Percentiles rank a stretch among this genome's conserved stretches.
Conservation (phyloP, 106 monocot species). For the Iris macrosiphon region DNA sequence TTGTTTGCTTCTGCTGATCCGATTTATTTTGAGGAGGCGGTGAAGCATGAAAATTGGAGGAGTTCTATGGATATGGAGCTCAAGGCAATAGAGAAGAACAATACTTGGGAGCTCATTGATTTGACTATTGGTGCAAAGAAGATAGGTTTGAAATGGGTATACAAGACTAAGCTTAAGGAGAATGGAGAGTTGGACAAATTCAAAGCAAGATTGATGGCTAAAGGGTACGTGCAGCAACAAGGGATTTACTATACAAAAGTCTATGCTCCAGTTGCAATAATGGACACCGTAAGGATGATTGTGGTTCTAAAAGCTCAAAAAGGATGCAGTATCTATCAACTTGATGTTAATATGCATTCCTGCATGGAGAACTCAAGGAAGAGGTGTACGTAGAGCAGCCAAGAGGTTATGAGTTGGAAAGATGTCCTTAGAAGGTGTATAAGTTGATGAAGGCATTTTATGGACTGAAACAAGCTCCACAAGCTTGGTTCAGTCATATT, state of each 20-base stretch:
- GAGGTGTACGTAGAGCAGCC: slow-evolving; percentile 2
- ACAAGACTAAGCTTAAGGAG: neutral
- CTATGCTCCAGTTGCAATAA: neutral
- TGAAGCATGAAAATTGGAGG: neutral
- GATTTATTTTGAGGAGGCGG: neutral
- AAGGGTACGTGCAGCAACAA: too few relatives aligned
- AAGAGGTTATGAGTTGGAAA: neutral
- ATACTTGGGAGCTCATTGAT: neutral
- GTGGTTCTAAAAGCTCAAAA: neutral
- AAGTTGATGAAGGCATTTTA: neutral
- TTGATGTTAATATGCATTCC: neutral
- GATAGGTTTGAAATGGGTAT: neutral
- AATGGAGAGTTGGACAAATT: too few relatives aligned
- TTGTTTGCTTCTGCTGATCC: neutral
- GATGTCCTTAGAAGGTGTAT: neutral
- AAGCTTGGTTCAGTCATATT: neutral
- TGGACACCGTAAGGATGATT: neutral
- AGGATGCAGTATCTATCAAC: neutral
- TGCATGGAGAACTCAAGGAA: neutral
- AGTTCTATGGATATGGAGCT: neutral
- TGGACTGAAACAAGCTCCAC: slow-evolving; percentile 1
- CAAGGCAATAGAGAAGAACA: neutral
- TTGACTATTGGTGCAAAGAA: neutral
- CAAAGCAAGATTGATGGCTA: too few relatives aligned
- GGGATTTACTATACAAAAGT: neutral